Percentiles rank a stretch among this genome's conserved stretches.
Evolutionary conservation across 1,284 basidiomycete species (phyloP).

Genomic region (Fomitopsis pinicola): DNA sequence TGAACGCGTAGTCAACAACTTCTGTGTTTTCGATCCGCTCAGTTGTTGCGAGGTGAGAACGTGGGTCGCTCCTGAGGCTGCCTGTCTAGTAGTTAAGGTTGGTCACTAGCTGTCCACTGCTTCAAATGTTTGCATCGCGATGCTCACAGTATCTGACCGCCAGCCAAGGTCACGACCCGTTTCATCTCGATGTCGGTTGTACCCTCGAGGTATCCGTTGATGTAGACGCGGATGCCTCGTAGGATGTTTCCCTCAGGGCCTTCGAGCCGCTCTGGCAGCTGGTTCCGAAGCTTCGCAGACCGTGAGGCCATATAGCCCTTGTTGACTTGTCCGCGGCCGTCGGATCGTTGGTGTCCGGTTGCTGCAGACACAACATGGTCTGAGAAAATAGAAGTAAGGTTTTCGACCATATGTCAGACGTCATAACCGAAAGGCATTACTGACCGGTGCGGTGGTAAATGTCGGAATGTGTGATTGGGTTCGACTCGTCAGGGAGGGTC

Average conservation of each 20-base stretch:
- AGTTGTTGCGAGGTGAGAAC: conserved; percentile 66
- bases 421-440: conserved; percentile 9
- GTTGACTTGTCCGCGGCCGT: conserved; percentile 35
- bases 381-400: conserved; percentile 21
- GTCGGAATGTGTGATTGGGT: conserved; percentile 72
- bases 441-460: conserved; percentile 55
- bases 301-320: conserved; percentile 41
- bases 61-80: conserved; percentile 61
- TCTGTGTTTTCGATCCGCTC: conserved; percentile 62
- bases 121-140: background rate
- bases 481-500: conserved; percentile 53
- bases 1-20: conserved; percentile 45
- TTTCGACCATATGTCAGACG: background rate
- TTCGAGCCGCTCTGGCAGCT: conserved; percentile 27
- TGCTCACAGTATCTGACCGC: conserved; percentile 49
- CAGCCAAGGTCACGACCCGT: conserved; percentile 50
- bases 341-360: conserved; percentile 66
- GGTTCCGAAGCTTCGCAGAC: conserved; percentile 46
- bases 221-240: conserved; percentile 45
- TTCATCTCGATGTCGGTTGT: conserved; percentile 77
- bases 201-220: conserved; percentile 60
- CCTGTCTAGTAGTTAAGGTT: conserved; percentile 32
- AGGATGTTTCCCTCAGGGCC: conserved; percentile 32
- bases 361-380: conserved; percentile 55
- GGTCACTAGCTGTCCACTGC: background rate